Evolutionary conservation across 2,329 filamentous ascomycete genomes (phyloP), one percentile per base, ranked within the genome.

Genomic region (Sporothrix brunneoviolacea): DNA sequence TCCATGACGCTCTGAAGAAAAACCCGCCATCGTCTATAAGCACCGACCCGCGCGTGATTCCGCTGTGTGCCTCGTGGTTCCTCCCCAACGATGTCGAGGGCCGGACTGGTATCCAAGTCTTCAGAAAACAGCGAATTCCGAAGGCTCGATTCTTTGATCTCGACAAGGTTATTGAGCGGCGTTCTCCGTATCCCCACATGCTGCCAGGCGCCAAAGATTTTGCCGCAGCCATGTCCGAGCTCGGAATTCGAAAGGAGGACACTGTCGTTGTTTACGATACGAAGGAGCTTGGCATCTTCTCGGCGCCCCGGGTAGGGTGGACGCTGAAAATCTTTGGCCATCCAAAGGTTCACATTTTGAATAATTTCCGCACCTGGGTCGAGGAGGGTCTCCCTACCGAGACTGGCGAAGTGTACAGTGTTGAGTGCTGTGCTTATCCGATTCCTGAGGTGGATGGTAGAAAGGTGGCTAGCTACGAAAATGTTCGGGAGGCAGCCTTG

Each of bases 311-410:
- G 37, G 91, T 95, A 1, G 91, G 84, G 51, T 98, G 93, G 93
- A 98, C 91, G 2, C 73, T 98, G 57, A 82, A 82, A 61, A 82
- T 89, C 30, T 97, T 97, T 66, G 93, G 93, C 2, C 93, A 98
- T 65, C 74, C 82, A 39, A 84, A 82, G 56, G 91, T 98, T 13
- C 90, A 96, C 66, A 70, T 98, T 16, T 71, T 98, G 50, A 94
- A 98, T 72, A 98, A 98, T 71, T 98, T 96, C 71, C 87, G 84
- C 66, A 70, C 87, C n/a, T 98, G 91, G 89, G 83, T 91, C 2
- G 86, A 91, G 30, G 76, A 94, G 62, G 89, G 87, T 2, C 79
- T 83, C 57, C 87, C 90, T 0, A 86, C 84, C 1, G 90, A 95
- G 70, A 82, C 82, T n/a, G 91, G 91, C 46, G 71, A 86, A 65